phyloP scores from a whole-genome alignment of 2,329 filamentous ascomycete species.

The Monosporascus sp. region DNA sequence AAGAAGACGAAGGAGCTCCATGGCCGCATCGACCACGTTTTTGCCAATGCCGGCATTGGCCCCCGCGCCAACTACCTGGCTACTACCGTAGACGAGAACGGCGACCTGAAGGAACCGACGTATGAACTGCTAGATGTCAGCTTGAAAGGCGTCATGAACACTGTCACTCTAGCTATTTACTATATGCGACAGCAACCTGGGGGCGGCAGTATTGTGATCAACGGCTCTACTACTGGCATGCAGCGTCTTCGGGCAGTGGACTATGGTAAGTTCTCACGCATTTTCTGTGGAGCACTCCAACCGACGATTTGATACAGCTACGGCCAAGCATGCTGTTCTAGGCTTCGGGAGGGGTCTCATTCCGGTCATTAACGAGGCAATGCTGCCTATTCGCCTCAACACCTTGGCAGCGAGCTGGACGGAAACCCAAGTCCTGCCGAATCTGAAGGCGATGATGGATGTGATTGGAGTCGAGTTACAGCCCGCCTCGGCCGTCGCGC shows the following conservation, averaged over 20 bases:
- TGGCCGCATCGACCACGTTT: constrained; percentile 73
- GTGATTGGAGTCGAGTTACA: constrained; percentile 37
- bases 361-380: constrained; percentile 28
- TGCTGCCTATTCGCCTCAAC: constrained; percentile 49
- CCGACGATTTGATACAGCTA: constrained; percentile 24
- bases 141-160: constrained; percentile 44
- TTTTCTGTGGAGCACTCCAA: not conserved
- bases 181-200: constrained; percentile 43
- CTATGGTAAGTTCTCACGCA: constrained; percentile 34
- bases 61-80: constrained; percentile 41
- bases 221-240: constrained; percentile 44
- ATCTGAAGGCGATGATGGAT: constrained; percentile 30
- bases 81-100: constrained; percentile 42
- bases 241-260: constrained; percentile 46
- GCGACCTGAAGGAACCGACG: constrained; percentile 41
- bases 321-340: constrained; percentile 50
- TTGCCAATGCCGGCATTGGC: constrained; percentile 58
- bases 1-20: constrained; percentile 50
- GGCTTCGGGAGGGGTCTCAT: constrained; percentile 46
- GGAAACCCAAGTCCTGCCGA: constrained; percentile 26
- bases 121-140: constrained; percentile 43
- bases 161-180: constrained; percentile 41
- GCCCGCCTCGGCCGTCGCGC: constrained; percentile 41
- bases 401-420: constrained; percentile 52
- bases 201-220: constrained; percentile 50